Conservation (phyloP, 2,329 filamentous ascomycete genomes). For the Escovopsis sp. region DNA sequence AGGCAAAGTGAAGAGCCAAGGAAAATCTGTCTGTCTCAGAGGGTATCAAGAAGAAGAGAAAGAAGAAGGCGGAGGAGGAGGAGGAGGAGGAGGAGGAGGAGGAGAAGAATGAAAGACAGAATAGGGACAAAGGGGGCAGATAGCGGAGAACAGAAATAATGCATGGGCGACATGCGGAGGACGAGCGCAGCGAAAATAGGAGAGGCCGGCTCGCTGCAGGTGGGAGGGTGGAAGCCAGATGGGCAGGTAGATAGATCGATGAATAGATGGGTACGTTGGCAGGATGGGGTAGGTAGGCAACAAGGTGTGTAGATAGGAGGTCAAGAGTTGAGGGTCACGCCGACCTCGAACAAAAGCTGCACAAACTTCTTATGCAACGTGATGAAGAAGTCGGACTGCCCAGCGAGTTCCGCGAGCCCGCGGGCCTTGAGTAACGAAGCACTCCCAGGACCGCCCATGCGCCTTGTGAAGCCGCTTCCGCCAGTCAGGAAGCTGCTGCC, state of each 20-base stretch:
- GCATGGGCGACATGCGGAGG: background rate
- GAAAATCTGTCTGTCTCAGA: background rate
- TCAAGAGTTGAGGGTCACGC: slow-evolving; percentile 36
- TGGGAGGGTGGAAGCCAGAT: too few species aligned
- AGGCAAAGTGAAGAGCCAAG: background rate
- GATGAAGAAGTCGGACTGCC: slow-evolving; percentile 52
- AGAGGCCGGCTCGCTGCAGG: background rate
- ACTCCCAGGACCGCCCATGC: slow-evolving; percentile 41
- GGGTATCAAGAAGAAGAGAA: background rate
- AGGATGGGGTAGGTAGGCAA: too few species aligned
- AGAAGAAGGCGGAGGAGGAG: background rate
- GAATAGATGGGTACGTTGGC: background rate
- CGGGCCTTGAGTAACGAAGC: slow-evolving; percentile 41
- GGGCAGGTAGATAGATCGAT: too few species aligned
- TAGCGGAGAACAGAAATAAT: background rate
- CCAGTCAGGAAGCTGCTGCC: slow-evolving; percentile 42
- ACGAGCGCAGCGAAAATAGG: background rate
- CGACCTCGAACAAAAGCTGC: slow-evolving; percentile 43
- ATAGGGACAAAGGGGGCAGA: background rate
- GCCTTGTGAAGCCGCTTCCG: slow-evolving; percentile 39
- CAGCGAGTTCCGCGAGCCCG: slow-evolving; percentile 49
- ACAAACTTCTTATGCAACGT: slow-evolving; percentile 51
- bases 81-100: background rate
- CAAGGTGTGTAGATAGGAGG: too few species aligned
- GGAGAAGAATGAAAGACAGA: background rate